A percentile compares a stretch with the other conserved stretches of the same genome.
Evolutionary conservation across 1,284 basidiomycete species (phyloP).

Genomic region (Malassezia psittaci): DNA sequence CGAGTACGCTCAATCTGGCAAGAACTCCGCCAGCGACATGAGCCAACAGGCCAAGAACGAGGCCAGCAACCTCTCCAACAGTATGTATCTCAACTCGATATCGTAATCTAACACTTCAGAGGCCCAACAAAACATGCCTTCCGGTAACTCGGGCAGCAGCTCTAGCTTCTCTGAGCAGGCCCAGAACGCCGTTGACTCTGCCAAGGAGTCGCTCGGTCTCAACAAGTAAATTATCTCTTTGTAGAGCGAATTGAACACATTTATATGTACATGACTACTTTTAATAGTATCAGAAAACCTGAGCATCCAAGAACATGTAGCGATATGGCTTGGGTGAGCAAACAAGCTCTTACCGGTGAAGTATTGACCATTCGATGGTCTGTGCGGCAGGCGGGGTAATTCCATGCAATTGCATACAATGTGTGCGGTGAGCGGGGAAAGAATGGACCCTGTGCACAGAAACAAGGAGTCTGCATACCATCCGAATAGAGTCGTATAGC

Average conservation of each 20-base stretch:
- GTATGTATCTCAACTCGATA: neutral
- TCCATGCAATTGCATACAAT: conserved; percentile 92
- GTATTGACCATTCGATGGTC: neutral
- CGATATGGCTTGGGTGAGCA: neutral
- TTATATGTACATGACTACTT: neutral
- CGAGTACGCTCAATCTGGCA: conserved; percentile 7
- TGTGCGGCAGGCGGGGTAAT: conserved; percentile 50
- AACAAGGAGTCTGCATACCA: conserved; percentile 78
- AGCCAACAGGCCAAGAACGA: conserved; percentile 2
- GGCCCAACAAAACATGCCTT: no score
- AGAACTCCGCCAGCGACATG: conserved; percentile 5
- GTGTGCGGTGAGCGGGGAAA: conserved; percentile 56
- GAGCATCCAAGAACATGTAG: neutral
- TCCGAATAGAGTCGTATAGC: conserved; percentile 84
- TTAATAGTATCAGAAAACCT: neutral
- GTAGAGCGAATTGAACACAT: neutral
- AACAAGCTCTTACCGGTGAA: neutral
- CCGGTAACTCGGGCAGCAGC: neutral
- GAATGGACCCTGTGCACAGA: conserved; percentile 54
- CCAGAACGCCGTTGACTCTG: conserved; percentile 12
- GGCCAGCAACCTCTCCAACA: neutral
- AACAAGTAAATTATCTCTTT: conserved; percentile 4
- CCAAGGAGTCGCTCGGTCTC: conserved; percentile 9
- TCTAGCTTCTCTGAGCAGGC: conserved; percentile 7
- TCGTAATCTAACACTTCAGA: neutral